These are phyloP conservation scores for Aspergillus quadricinctus DNA, from an alignment of 2,329 filamentous ascomycete genomes.

Conservation along the genomic window DNA sequence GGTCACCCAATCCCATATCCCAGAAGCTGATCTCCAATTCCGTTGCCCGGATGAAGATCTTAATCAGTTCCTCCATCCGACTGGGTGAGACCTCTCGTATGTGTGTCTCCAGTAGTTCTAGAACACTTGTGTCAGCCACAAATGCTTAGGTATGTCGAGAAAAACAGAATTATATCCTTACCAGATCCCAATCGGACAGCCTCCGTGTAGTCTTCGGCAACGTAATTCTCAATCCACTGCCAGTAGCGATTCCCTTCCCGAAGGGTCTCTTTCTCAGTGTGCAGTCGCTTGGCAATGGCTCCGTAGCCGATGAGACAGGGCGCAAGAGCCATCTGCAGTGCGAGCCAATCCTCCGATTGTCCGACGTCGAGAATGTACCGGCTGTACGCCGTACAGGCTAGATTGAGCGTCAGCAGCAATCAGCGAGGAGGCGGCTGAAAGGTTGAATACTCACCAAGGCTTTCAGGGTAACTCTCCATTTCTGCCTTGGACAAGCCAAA, in stretches of 20 bases:
- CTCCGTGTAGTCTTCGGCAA: conserved; percentile 70
- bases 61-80: conserved; percentile 75
- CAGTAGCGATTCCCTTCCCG: conserved; percentile 71
- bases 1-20: conserved; percentile 57
- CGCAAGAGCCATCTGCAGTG: conserved; percentile 75
- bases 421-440: not conserved
- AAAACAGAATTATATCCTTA: conserved; percentile 36
- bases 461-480: conserved; percentile 70
- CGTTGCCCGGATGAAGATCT: conserved; percentile 83
- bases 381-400: conserved; percentile 77
- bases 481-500: conserved; percentile 73
- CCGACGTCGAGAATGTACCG: conserved; percentile 86
- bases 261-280: conserved; percentile 56
- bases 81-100: conserved; percentile 67
- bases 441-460: conserved; percentile 53
- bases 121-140: conserved; percentile 7
- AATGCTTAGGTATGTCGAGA: not conserved
- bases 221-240: conserved; percentile 88
- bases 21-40: conserved; percentile 73
- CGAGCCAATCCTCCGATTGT: conserved; percentile 81
- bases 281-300: conserved; percentile 68
- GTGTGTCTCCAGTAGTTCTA: conserved; percentile 71
- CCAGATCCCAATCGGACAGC: conserved; percentile 68
- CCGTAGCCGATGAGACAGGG: conserved; percentile 90
- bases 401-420: conserved; percentile 7